Percentiles rank a stretch among this genome's conserved stretches.
phyloP scores from a whole-genome alignment of 306 rosid species.

The Castanopsis chinensis region DNA sequence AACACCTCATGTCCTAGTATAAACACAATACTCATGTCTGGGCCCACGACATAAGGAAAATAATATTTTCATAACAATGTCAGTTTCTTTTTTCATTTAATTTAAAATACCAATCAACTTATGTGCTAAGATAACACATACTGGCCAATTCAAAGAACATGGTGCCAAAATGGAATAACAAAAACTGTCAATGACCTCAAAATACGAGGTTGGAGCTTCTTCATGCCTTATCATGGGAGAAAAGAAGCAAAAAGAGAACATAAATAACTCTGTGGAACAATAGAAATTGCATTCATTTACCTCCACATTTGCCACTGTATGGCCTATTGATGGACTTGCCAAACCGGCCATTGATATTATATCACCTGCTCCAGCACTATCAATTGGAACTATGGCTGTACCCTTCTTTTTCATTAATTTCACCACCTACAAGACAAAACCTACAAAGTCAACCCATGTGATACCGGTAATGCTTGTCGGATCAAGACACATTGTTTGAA shows the following conservation, averaged over 20 bases:
- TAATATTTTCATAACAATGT: neutral
- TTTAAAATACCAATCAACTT: neutral
- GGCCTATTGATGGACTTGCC: conserved; percentile 82
- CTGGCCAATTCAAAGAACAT: neutral
- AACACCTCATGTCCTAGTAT: neutral
- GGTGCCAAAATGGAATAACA: neutral
- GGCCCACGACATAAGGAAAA: neutral
- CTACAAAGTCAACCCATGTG: neutral
- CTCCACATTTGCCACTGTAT: conserved; percentile 79
- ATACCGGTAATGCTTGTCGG: conserved; percentile 10
- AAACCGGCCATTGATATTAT: conserved; percentile 91
- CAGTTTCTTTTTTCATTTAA: neutral
- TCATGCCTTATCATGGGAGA: neutral
- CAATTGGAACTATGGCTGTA: conserved; percentile 62
- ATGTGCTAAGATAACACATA: neutral
- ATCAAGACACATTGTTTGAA: conserved; percentile 18
- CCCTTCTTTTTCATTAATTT: conserved; percentile 96
- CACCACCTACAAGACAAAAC: conserved; percentile 51
- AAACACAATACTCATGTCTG: neutral
- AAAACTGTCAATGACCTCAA: neutral
- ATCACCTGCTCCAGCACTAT: conserved; percentile 98
- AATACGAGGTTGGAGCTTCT: neutral
- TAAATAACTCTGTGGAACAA: neutral
- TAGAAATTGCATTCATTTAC: conserved; percentile 29
- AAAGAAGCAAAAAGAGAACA: neutral